Conservation (phyloP, 805 yeast genomes). For the Metschnikowia borealis region DNA sequence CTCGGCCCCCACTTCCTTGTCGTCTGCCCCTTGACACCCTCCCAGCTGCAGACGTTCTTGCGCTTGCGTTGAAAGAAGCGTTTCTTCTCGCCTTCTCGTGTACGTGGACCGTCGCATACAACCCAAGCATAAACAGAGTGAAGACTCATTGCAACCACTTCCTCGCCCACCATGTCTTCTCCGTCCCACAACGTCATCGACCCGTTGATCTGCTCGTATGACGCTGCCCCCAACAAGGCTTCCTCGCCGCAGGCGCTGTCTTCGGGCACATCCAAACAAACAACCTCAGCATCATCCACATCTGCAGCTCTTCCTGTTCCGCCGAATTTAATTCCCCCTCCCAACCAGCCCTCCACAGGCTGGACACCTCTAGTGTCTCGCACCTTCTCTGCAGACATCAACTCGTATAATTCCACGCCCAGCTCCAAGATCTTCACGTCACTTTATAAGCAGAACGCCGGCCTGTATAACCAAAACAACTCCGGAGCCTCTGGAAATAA, state of each 20-base stretch:
- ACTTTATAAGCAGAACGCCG: conserved; percentile 11
- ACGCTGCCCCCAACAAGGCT: conserved; percentile 2
- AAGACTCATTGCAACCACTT: background rate
- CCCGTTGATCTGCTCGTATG: conserved; percentile 28
- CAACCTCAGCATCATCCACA: background rate
- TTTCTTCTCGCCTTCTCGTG: background rate
- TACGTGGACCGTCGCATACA: background rate
- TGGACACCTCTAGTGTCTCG: conserved; percentile 44
- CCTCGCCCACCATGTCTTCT: conserved; percentile 23
- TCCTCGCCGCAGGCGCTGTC: conserved; percentile 6
- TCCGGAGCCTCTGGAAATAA: background rate
- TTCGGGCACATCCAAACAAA: background rate
- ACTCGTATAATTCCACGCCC: conserved; percentile 36
- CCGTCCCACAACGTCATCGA: conserved; percentile 33
- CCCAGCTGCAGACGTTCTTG: background rate
- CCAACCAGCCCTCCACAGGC: conserved; percentile 21
- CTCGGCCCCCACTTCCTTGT: background rate
- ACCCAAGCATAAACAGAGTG: background rate
- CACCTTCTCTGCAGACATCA: conserved; percentile 32
- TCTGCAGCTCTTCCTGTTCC: background rate
- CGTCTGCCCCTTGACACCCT: background rate
- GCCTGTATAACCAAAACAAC: background rate
- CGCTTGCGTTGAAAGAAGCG: conserved; percentile 3
- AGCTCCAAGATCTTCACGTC: conserved; percentile 23
- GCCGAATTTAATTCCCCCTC: background rate